Base-by-base conservation (phyloP, 2,329 filamentous ascomycete species). In the Fusarium sublunatum region DNA sequence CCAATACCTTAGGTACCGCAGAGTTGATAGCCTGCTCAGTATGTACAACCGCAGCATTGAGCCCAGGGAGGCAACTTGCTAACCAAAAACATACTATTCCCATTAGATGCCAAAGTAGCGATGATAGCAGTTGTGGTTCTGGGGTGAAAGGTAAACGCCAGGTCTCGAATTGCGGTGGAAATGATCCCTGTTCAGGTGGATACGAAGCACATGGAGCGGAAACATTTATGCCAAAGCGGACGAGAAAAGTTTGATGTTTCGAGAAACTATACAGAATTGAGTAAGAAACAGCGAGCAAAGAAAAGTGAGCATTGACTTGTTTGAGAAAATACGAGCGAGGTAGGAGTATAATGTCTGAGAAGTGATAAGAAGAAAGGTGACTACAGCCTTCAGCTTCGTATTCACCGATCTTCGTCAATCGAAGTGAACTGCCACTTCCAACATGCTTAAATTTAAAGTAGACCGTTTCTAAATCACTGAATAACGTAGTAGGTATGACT, bases 141-240 rank as follows among this genome's bases (percentile, higher is more conserved):
- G 8, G 36, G 32, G 24, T 5, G n/a, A 26, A 60, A 47, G 48
- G n/a, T 26, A 48, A 48, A 42, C 36, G 38, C 55, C 55, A 60
- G 48, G 57, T 60, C 55, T 60, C 55, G 32, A 55, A 48, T 60
- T 60, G 42, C 57, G 57, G 57, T 60, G 48, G 56, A 60, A 32
- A 54, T 43, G 28, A 59, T 42, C 54, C 47, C 45, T 59, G 47
- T 38, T 60, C 36, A 54, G 35, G 57, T 60, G 56, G 56, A 59
- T 39, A 54, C 46, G 12, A 28, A 41, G 45, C 40, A 13, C 40
- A 59, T 34, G n/a, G 38, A 60, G 8, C 28, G 46, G 31, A n/a
- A 12, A 32, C 7, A 32, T 29, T 8, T 32, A 32, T 13, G 7
- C 13, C 8, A 28, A 28, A n/a, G n/a, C n/a, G n/a, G n/a, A n/a